Evolutionary conservation across 2,329 filamentous ascomycete species (phyloP).

Genomic region (Exophiala sp.): DNA sequence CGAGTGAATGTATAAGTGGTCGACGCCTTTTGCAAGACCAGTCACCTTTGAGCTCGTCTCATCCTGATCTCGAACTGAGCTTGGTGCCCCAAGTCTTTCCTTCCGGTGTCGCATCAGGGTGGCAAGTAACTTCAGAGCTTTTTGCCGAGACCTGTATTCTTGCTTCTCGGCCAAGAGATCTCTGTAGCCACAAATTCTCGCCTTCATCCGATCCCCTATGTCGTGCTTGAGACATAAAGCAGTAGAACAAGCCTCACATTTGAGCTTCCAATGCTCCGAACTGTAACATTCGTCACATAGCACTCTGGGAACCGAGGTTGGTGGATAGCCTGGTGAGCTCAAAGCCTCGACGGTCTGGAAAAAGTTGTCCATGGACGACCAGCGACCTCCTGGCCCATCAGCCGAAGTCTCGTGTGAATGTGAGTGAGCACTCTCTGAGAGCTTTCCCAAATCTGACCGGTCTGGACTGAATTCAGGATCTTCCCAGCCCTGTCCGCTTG

Average conservation of each 20-base stretch:
- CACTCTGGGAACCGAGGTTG: slow-evolving; percentile 44
- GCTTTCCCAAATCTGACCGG: not conserved
- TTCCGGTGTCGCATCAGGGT: slow-evolving; percentile 28
- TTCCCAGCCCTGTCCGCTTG: slow-evolving; percentile 53
- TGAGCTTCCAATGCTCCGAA: slow-evolving; percentile 58
- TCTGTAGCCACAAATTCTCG: slow-evolving; percentile 56
- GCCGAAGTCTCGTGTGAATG: slow-evolving; percentile 8
- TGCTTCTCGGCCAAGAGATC: slow-evolving; percentile 53
- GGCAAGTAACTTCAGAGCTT: slow-evolving; percentile 20
- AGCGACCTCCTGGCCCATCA: slow-evolving; percentile 24
- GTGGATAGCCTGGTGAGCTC: slow-evolving; percentile 10
- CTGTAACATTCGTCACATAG: slow-evolving; percentile 57
- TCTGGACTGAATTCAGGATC: slow-evolving; percentile 49
- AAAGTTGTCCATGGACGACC: slow-evolving; percentile 45
- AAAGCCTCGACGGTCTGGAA: slow-evolving; percentile 18
- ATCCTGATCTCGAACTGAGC: not conserved
- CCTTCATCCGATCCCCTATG: slow-evolving; percentile 50
- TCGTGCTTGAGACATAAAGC: slow-evolving; percentile 60
- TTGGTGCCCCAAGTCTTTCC: slow-evolving; percentile 16
- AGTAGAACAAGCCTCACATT: slow-evolving; percentile 55
- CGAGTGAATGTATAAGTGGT: no score
- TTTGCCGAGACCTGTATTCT: slow-evolving; percentile 32
- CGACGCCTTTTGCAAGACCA: not conserved
- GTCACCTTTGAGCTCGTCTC: not conserved
- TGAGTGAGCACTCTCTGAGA: not conserved